These are phyloP conservation scores for Scleromitrula shiraiana DNA, from an alignment of 2,329 filamentous ascomycete species.

Conservation along the genomic window DNA sequence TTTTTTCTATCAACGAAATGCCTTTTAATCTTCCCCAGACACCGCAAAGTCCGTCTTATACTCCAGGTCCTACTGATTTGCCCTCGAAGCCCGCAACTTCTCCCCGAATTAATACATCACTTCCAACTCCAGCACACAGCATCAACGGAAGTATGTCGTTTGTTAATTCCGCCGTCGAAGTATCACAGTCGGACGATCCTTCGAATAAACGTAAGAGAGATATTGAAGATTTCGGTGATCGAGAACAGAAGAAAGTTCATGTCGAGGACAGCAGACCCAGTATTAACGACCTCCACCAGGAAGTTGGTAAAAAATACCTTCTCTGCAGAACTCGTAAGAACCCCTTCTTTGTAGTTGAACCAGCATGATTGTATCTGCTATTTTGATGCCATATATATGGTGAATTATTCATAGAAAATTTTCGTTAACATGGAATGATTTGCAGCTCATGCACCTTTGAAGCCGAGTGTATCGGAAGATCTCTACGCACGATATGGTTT, in stretches of 20 bases:
- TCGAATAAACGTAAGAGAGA: slow-evolving; percentile 56
- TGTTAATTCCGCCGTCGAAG: slow-evolving; percentile 17
- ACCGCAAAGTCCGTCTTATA: slow-evolving; percentile 59
- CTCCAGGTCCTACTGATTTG: slow-evolving; percentile 39
- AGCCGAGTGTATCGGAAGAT: slow-evolving; percentile 47
- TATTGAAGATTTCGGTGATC: slow-evolving; percentile 47
- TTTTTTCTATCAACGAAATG: slow-evolving; percentile 36
- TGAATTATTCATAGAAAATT: slow-evolving; percentile 20
- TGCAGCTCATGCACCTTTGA: slow-evolving; percentile 27
- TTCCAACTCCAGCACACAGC: slow-evolving; percentile 56
- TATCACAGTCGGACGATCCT: slow-evolving; percentile 38
- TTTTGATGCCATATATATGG: slow-evolving; percentile 10
- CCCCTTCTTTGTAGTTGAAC: slow-evolving; percentile 35
- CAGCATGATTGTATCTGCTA: slow-evolving; percentile 10
- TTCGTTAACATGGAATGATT: slow-evolving; percentile 30
- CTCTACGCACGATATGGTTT: slow-evolving; percentile 52
- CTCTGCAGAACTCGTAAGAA: slow-evolving; percentile 60
- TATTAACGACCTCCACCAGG: slow-evolving; percentile 57
- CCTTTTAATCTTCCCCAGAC: slow-evolving; percentile 57
- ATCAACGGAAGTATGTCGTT: slow-evolving; percentile 44
- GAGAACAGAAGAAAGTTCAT: slow-evolving; percentile 53
- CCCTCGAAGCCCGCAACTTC: slow-evolving; percentile 41
- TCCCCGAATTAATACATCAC: slow-evolving; percentile 34
- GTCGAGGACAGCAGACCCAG: slow-evolving; percentile 52
- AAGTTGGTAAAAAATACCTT: slow-evolving; percentile 60